Conservation (phyloP, 1,284 basidiomycete species). For the Malassezia nana region DNA sequence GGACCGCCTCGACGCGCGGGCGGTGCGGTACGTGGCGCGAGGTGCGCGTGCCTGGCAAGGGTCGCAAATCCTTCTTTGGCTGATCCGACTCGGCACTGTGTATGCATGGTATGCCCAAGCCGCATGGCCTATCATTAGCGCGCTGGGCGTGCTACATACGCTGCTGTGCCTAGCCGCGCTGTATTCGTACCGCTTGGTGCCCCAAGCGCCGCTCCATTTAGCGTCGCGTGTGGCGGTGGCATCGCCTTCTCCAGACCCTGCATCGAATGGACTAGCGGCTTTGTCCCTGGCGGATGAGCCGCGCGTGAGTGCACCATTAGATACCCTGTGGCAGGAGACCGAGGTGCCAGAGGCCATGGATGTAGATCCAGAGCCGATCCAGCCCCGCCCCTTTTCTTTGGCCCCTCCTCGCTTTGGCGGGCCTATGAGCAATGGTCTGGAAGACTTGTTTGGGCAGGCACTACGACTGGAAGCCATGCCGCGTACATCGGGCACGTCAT, state of each 20-base stretch:
- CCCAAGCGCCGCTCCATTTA: constrained; percentile 2
- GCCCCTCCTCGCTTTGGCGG: constrained; percentile 34
- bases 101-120: background rate
- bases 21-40: background rate
- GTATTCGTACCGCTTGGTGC: background rate
- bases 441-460: constrained; percentile 28
- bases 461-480: background rate
- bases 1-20: background rate
- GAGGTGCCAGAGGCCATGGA: constrained; percentile 4
- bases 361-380: background rate
- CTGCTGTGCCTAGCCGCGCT: background rate
- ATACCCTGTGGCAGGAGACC: background rate
- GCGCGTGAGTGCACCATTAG: background rate
- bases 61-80: background rate
- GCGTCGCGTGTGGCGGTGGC: background rate
- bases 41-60: background rate
- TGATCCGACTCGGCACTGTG: background rate
- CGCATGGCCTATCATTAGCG: background rate
- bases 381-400: constrained; percentile 19
- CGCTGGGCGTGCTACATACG: background rate
- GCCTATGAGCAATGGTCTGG: constrained; percentile 29
- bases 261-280: background rate
- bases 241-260: background rate
- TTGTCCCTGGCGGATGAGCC: constrained; percentile 6
- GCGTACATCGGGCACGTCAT: too few species aligned